Evolutionary conservation across 176 grass and related monocot genomes (phyloP).

Genomic region (Lolium perenne): DNA sequence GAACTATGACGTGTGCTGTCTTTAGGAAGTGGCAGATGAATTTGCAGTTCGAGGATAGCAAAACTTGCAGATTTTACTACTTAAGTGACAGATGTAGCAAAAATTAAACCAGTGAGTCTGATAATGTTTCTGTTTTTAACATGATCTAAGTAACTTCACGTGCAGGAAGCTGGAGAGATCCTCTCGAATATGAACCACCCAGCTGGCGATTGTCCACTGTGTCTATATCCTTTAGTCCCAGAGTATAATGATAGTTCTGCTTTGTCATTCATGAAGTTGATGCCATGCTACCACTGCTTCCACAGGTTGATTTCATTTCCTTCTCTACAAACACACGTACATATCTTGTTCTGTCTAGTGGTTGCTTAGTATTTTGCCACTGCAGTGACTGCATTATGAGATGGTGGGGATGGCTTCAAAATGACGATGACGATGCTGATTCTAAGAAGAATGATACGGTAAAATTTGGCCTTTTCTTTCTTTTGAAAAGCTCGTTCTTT

Average conservation of each 20-base stretch:
- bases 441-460: slow-evolving; percentile 33
- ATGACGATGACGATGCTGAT: slow-evolving; percentile 42
- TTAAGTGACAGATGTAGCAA: neutral
- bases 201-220: slow-evolving; percentile 92
- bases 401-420: slow-evolving; percentile 90
- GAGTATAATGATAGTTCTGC: slow-evolving; percentile 56
- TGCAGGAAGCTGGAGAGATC: slow-evolving; percentile 85
- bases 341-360: slow-evolving; percentile 21
- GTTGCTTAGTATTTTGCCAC: slow-evolving; percentile 38
- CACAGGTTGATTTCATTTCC: slow-evolving; percentile 65
- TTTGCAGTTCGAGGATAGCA: slow-evolving; percentile 23
- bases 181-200: slow-evolving; percentile 96
- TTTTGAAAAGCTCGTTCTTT: neutral
- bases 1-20: neutral
- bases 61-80: neutral
- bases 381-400: slow-evolving; percentile 78
- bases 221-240: slow-evolving; percentile 79
- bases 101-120: slow-evolving; percentile 5
- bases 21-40: slow-evolving; percentile 19
- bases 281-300: slow-evolving; percentile 98
- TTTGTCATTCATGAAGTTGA: slow-evolving; percentile 93
- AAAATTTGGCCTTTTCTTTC: neutral
- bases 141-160: slow-evolving; percentile 41
- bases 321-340: slow-evolving; percentile 31
- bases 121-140: slow-evolving; percentile 14